phyloP scores from a whole-genome alignment of 2,329 filamentous ascomycete genomes.

The Trichoderma breve region DNA sequence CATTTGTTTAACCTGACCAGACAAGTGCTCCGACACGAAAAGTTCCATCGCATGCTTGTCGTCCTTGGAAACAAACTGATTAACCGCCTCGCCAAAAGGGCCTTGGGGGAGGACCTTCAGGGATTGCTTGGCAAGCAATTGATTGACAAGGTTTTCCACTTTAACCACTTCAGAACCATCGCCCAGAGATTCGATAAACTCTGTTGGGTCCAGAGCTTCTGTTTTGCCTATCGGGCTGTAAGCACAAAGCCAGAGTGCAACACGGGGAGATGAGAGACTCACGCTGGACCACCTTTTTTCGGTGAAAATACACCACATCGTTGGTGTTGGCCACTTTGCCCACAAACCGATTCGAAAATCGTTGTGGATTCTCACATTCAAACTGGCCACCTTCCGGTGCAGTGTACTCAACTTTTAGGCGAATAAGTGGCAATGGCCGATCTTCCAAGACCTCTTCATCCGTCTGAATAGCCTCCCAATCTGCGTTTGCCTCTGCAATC shows the following conservation, averaged over 20 bases:
- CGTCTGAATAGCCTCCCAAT: slow-evolving; percentile 79
- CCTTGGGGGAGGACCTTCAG: slow-evolving; percentile 92
- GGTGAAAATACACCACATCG: slow-evolving; percentile 89
- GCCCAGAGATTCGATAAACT: slow-evolving; percentile 56
- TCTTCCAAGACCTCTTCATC: slow-evolving; percentile 58
- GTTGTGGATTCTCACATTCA: slow-evolving; percentile 90
- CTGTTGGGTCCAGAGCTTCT: slow-evolving; percentile 55
- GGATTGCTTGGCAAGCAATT: slow-evolving; percentile 83
- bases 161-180: slow-evolving; percentile 66
- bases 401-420: slow-evolving; percentile 87
- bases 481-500: slow-evolving; percentile 77
- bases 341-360: slow-evolving; percentile 89
- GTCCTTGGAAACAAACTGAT: slow-evolving; percentile 90
- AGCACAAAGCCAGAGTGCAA: background rate
- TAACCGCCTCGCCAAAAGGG: slow-evolving; percentile 87
- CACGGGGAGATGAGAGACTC: slow-evolving; percentile 17
- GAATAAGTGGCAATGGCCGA: slow-evolving; percentile 76
- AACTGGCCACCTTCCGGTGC: slow-evolving; percentile 81
- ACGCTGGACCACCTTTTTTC: slow-evolving; percentile 69
- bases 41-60: slow-evolving; percentile 89
- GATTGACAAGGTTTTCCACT: slow-evolving; percentile 82
- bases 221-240: slow-evolving; percentile 32
- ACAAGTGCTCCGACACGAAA: slow-evolving; percentile 71
- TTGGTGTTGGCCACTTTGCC: slow-evolving; percentile 91
- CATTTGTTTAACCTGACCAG: slow-evolving; percentile 68